phyloP scores from a whole-genome alignment of 2,329 filamentous ascomycete genomes.

The Lasiodiplodia hormozganensis region DNA sequence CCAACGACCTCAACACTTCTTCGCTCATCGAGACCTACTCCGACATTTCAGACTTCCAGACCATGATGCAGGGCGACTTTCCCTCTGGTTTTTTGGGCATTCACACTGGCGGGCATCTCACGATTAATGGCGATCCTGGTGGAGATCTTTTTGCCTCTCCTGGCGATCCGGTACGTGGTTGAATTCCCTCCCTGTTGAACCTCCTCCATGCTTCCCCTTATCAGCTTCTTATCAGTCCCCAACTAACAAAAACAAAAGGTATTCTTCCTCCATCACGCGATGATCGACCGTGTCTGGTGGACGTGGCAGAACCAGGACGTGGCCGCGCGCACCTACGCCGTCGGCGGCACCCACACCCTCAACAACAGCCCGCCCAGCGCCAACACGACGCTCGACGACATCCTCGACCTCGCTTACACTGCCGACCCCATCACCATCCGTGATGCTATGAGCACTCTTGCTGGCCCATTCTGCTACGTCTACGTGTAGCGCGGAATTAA shows the following conservation, averaged over 20 bases:
- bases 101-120: conserved; percentile 57
- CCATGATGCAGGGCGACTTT: conserved; percentile 49
- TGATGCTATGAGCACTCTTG: conserved; percentile 52
- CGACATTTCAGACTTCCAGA: conserved; percentile 45
- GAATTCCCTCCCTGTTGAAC: conserved; percentile 5
- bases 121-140: conserved; percentile 54
- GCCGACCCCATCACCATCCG: conserved; percentile 41
- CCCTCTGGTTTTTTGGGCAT: conserved; percentile 48
- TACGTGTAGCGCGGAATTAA: conserved; percentile 36
- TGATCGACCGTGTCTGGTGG: conserved; percentile 58
- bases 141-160: conserved; percentile 56
- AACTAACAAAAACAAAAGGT: conserved; percentile 18
- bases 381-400: conserved; percentile 55
- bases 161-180: conserved; percentile 45
- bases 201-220: no score
- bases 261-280: conserved; percentile 58
- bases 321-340: conserved; percentile 45
- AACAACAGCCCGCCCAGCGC: conserved; percentile 52
- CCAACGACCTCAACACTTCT: conserved; percentile 37
- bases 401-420: conserved; percentile 50
- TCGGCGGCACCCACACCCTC: conserved; percentile 55
- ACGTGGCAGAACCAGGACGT: conserved; percentile 58
- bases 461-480: conserved; percentile 56
- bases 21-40: conserved; percentile 36
- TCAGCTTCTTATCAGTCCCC: background rate